A percentile compares a stretch with the other conserved stretches of the same genome.
These are phyloP conservation scores for Trametes sanguinea DNA, from an alignment of 768 basidiomycete genomes.

Conservation along the genomic window DNA sequence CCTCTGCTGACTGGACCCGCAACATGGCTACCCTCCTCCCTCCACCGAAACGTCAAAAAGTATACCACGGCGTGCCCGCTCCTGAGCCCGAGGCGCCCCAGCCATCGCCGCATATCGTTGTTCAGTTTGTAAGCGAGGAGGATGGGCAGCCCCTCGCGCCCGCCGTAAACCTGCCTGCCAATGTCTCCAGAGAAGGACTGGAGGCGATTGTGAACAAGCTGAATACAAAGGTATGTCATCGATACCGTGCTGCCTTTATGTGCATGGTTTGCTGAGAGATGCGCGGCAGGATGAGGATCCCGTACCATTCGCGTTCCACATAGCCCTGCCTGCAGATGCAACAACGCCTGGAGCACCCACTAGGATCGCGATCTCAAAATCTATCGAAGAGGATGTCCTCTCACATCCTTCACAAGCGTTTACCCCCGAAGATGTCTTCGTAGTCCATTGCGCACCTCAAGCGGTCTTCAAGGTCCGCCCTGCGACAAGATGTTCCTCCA, in stretches of 20 bases:
- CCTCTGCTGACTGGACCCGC: neutral
- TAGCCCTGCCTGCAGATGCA: conserved; percentile 64
- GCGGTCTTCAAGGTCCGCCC: conserved; percentile 93
- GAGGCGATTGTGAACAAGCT: conserved; percentile 91
- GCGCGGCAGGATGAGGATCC: conserved; percentile 78
- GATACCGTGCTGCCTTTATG: neutral
- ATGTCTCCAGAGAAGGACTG: conserved; percentile 79
- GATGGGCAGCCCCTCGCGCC: conserved; percentile 83
- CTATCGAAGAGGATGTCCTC: conserved; percentile 81
- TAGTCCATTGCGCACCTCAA: conserved; percentile 91
- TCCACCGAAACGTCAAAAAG: conserved; percentile 86
- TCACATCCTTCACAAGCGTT: conserved; percentile 69
- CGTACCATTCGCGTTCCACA: conserved; percentile 89
- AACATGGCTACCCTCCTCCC: conserved; percentile 83
- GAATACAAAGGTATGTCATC: conserved; percentile 60
- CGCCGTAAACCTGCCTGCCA: conserved; percentile 85
- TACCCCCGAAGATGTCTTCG: conserved; percentile 84
- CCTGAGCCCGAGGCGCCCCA: conserved; percentile 53
- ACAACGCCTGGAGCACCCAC: conserved; percentile 58
- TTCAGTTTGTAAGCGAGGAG: conserved; percentile 91
- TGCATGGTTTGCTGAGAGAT: conserved; percentile 7
- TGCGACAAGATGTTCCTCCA: conserved; percentile 92
- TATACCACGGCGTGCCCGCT: conserved; percentile 72
- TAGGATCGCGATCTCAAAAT: conserved; percentile 80
- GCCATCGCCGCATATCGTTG: conserved; percentile 70